Base-by-base conservation (phyloP, 2,329 filamentous ascomycete species). In the Aspergillus tanneri region DNA sequence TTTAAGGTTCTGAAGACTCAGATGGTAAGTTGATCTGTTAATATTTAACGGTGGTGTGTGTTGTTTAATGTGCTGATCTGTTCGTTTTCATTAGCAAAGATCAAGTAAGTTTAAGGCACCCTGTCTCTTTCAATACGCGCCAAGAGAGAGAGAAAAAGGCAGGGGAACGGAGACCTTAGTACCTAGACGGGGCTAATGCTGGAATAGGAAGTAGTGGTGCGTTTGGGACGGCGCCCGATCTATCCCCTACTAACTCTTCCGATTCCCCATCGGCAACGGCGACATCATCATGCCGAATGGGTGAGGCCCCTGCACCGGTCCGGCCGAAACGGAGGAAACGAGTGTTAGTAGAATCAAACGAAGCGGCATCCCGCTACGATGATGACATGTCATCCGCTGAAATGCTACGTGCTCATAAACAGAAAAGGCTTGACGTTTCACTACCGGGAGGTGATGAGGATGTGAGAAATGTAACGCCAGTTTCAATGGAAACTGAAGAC, bases 401-500 rank as follows among this genome's bases (percentile, higher is more conserved):
- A 8, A 18, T 21, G 16, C 25, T 42, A 16, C 47, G 50, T 16
- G 45, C 44, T 18, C 53, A 47, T 7, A 65, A 62, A 37, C 59
- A 58, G 3, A 64, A 63, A 46, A 57, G 56, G 14, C 48, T 55
- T 5, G 57, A 59, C 18, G 43, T 56, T 24, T 32, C 48, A 10
- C 51, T 55, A 6, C 39, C 57, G 1, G 59, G 60, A 21, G 40
- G 18, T 10, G 51, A 65, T 21, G 62, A 59, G n/a, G 59, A 66
- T 18, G 49, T 61, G 12, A 48, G 55, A 28, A 50, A 57, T 27
- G 52, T 47, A 24, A 55, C 56, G 5, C 57, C 64, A 0, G 51
- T 59, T 0, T 56, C 63, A n/a, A 38, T 66, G 12, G 68, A 71
- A 30, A 69, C 66, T 19, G 72, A 75, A 43, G 72, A 75, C 49